Conservation (phyloP, 768 basidiomycete genomes). For the Hericium erinaceus region DNA sequence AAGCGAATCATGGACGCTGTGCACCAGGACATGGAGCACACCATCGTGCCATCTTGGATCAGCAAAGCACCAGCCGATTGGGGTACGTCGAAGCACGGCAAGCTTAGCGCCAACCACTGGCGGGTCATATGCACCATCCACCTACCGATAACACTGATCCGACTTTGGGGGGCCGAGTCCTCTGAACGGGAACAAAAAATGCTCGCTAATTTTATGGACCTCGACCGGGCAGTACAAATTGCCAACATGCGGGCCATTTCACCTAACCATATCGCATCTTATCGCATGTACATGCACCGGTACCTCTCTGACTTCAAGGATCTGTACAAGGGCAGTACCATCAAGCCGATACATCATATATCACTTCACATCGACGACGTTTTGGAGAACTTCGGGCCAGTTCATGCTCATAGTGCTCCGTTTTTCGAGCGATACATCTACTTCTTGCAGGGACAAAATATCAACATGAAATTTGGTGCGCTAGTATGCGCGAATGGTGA, state of each 20-base stretch:
- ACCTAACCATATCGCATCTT: not conserved
- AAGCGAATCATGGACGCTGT: conserved; percentile 21
- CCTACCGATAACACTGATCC: conserved; percentile 25
- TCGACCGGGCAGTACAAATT: conserved; percentile 18
- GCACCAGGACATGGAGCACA: conserved; percentile 23
- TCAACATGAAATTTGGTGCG: conserved; percentile 15
- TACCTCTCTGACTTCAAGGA: conserved; percentile 15
- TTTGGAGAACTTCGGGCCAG: conserved; percentile 22
- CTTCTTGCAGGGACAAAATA: conserved; percentile 12
- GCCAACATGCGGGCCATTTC: conserved; percentile 14
- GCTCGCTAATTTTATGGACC: conserved; percentile 24
- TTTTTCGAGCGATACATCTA: conserved; percentile 15
- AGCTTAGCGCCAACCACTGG: conserved; percentile 30
- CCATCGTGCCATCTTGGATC: conserved; percentile 24
- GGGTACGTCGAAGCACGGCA: conserved; percentile 22
- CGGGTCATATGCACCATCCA: conserved; percentile 24
- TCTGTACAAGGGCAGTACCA: conserved; percentile 17
- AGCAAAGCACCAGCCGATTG: conserved; percentile 21
- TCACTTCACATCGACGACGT: conserved; percentile 23
- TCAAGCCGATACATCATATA: conserved; percentile 24
- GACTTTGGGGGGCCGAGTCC: conserved; percentile 24
- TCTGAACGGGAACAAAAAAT: conserved; percentile 8
- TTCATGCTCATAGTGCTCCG: conserved; percentile 10
- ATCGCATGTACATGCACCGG: not conserved
- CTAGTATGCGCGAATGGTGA: too few relatives aligned